Evolutionary conservation across 2,329 filamentous ascomycete species (phyloP), one percentile per base, ranked within the genome.

Genomic region (Teratosphaeriaceae sp.): DNA sequence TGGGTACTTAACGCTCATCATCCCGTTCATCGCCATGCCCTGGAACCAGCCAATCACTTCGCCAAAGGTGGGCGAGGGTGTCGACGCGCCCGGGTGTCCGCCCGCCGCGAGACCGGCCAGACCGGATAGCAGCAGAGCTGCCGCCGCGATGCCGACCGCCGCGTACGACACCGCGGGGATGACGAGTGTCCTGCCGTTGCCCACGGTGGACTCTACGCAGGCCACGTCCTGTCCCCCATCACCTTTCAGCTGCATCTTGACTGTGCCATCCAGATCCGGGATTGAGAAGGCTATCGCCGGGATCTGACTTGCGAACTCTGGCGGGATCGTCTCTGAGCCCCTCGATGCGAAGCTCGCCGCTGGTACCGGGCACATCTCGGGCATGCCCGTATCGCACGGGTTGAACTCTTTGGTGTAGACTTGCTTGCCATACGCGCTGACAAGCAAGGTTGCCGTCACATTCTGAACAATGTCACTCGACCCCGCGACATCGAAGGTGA

Each of bases 21-120:
- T 97, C 52, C 92, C 89, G 65, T 92, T 96, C 72, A 92, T 84
- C 21, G 92, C 88, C 74, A 97, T 85, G 38, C 84, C 83, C 66
- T 97, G 89, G 65, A 97, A 95, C 79, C 86, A 94, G 48, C 83
- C 81, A 53, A 95, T 76, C 37, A 94, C 81, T 59, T 96, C 87
- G 34, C 75, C 75, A 62, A 97, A 96, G 41, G 83, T 86, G 20
- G 92, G 92, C 55, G 87, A 92, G 30, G 82, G 72, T 9, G 83
- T 75, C 2, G 79, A 73, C 11, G 74, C 72, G 12, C 82, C 84
- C 15, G 71, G 65, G 26, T 70, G 70, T 26, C 75, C 75, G 40
- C 70, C 74, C 27, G 67, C 69, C 9, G 75, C 77, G 15, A 83
- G 64, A 22, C 88, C 85, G 16, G 83, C 66, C 21, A 85, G 65